phyloP scores from a whole-genome alignment of 345 rosid species.

The Moricandia moricandioides region DNA sequence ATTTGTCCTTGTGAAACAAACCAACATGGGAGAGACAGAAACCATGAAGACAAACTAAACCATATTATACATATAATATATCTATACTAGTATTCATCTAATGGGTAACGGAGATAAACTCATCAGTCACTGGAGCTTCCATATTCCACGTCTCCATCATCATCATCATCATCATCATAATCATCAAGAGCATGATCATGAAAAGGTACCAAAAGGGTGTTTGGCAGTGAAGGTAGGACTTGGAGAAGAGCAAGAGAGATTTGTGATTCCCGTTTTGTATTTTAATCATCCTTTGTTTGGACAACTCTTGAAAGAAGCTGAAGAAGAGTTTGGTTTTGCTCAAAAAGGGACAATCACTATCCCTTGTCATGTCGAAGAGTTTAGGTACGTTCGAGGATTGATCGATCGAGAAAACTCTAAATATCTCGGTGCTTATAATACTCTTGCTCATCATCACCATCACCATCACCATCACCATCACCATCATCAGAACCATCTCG shows the following conservation, averaged over 20 bases:
- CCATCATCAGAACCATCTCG: slow-evolving; percentile 33
- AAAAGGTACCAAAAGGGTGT: slow-evolving; percentile 54
- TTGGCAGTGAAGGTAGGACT: slow-evolving; percentile 55
- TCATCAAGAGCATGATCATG: slow-evolving; percentile 19
- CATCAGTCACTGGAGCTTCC: slow-evolving; percentile 35
- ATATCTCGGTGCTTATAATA: slow-evolving; percentile 2
- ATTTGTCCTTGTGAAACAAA: slow-evolving; percentile 13
- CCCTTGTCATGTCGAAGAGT: slow-evolving; percentile 58
- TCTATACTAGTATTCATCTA: slow-evolving; percentile 6
- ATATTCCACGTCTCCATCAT: slow-evolving; percentile 29
- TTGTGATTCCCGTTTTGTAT: slow-evolving; percentile 56
- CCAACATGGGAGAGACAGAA: slow-evolving; percentile 35
- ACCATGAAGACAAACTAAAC: slow-evolving; percentile 33
- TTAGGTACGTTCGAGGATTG: slow-evolving; percentile 49
- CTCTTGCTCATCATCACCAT: slow-evolving; percentile 24
- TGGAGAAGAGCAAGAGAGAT: slow-evolving; percentile 55
- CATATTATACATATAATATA: background rate
- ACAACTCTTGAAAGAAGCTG: slow-evolving; percentile 57
- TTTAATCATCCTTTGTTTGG: slow-evolving; percentile 59
- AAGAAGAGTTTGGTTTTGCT: slow-evolving; percentile 58
- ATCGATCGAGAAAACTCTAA: slow-evolving; percentile 59
- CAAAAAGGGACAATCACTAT: slow-evolving; percentile 64
- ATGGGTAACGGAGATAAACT: slow-evolving; percentile 31
- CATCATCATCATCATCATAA: slow-evolving; percentile 4
- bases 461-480: slow-evolving; percentile 40